Percentiles rank a stretch among this genome's conserved stretches.
These are phyloP conservation scores for Pseudozyma thailandica DNA, from an alignment of 1,284 basidiomycete genomes.

Conservation along the genomic window DNA sequence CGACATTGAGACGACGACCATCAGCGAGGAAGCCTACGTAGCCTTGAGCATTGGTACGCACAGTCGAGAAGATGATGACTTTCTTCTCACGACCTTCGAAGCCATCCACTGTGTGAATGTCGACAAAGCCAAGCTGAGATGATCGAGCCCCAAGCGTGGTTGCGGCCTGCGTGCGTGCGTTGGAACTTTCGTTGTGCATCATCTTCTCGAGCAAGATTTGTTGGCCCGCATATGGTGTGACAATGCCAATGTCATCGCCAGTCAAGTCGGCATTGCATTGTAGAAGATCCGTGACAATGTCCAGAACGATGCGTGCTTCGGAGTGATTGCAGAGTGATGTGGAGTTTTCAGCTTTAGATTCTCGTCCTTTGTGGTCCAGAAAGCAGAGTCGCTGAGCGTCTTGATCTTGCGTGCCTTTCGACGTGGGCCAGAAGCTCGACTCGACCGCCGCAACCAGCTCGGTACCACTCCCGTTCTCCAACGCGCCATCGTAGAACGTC, in stretches of 20 bases:
- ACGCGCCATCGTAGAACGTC: constrained; percentile 80
- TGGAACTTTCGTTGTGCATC: constrained; percentile 45
- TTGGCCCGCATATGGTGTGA: constrained; percentile 64
- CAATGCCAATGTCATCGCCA: constrained; percentile 62
- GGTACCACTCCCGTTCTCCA: constrained; percentile 76
- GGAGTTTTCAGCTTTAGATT: constrained; percentile 48
- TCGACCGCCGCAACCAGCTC: constrained; percentile 37
- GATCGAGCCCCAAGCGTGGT: constrained; percentile 19
- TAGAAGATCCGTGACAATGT: constrained; percentile 58
- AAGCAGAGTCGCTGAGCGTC: constrained; percentile 40
- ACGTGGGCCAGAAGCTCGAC: constrained; percentile 42
- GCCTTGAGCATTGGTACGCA: constrained; percentile 76
- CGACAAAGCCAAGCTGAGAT: constrained; percentile 72
- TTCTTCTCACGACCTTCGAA: constrained; percentile 97
- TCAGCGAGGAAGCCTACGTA: constrained; percentile 91
- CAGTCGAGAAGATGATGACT: constrained; percentile 90
- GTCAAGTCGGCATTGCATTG: constrained; percentile 48
- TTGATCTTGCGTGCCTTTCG: neutral
- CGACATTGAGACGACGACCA: constrained; percentile 94
- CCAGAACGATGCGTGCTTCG: constrained; percentile 65
- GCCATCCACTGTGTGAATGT: constrained; percentile 92
- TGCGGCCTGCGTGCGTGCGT: constrained; percentile 23
- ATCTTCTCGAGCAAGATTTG: constrained; percentile 55
- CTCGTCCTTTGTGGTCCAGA: constrained; percentile 49
- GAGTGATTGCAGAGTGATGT: constrained; percentile 54